These are phyloP conservation scores for Malus sieversii DNA, from an alignment of 306 rosid species.

Conservation along the genomic window DNA sequence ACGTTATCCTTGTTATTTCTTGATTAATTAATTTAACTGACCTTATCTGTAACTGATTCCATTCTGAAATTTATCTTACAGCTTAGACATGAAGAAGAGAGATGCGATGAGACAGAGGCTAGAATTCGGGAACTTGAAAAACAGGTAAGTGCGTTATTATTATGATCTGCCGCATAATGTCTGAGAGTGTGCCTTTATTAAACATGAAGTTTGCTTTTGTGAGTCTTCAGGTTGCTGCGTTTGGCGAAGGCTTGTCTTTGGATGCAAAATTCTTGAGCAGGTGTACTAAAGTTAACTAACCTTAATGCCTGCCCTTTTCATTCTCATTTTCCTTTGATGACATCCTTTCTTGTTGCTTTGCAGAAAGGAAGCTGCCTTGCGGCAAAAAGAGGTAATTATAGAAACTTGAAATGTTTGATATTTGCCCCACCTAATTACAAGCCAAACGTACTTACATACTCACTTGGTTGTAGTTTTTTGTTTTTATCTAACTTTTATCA, in stretches of 20 bases:
- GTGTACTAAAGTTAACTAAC: slow-evolving; percentile 34
- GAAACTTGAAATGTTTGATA: slow-evolving; percentile 16
- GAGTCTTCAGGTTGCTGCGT: slow-evolving; percentile 72
- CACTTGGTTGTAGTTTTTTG: not conserved
- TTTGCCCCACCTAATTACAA: not conserved
- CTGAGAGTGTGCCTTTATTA: not conserved
- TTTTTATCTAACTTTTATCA: not conserved
- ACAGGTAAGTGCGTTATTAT: slow-evolving; percentile 51
- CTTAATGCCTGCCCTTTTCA: slow-evolving; percentile 20
- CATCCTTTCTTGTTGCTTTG: slow-evolving; percentile 19
- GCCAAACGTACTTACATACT: not conserved
- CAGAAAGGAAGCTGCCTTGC: slow-evolving; percentile 91
- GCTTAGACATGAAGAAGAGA: slow-evolving; percentile 87
- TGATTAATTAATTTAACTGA: not conserved
- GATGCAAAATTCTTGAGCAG: slow-evolving; percentile 99
- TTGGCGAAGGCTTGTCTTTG: slow-evolving; percentile 91
- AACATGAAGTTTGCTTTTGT: slow-evolving; percentile 14
- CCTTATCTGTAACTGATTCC: slow-evolving; percentile 17
- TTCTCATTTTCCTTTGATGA: slow-evolving; percentile 18
- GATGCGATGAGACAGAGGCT: slow-evolving; percentile 69
- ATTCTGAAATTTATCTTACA: slow-evolving; percentile 32
- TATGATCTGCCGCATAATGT: not conserved
- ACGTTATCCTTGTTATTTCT: slow-evolving; percentile 7
- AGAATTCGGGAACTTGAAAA: slow-evolving; percentile 90
- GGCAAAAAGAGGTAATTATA: slow-evolving; percentile 75